These are phyloP conservation scores for Beauveria pseudobassiana DNA, from an alignment of 2,329 filamentous ascomycete genomes.

Conservation along the genomic window DNA sequence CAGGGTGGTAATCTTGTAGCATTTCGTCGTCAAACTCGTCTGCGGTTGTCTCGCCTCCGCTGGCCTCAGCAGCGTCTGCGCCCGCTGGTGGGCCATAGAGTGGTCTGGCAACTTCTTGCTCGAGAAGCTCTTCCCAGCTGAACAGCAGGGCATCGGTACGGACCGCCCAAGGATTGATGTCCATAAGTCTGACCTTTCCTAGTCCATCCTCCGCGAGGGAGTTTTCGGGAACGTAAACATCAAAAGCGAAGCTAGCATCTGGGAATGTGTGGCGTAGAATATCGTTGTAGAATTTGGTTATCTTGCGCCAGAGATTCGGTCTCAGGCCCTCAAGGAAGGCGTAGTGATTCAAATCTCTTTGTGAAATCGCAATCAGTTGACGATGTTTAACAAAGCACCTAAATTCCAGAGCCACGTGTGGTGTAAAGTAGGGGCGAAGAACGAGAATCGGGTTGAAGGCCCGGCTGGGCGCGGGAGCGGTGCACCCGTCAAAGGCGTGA, in stretches of 20 bases:
- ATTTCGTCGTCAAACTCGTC: conserved; percentile 32
- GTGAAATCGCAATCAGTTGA: conserved; percentile 72
- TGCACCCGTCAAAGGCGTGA: conserved; percentile 76
- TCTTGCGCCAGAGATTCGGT: conserved; percentile 57
- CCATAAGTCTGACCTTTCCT: conserved; percentile 74
- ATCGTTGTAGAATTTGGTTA: conserved; percentile 69
- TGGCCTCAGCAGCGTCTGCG: conserved; percentile 24
- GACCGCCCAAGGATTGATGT: conserved; percentile 91
- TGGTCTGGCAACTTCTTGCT: conserved; percentile 54
- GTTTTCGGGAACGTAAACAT: conserved; percentile 79
- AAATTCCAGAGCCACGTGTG: conserved; percentile 90
- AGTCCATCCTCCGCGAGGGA: conserved; percentile 50
- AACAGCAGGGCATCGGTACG: conserved; percentile 86
- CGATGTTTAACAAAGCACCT: conserved; percentile 87
- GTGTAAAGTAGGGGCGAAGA: conserved; percentile 77
- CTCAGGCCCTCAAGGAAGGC: conserved; percentile 65
- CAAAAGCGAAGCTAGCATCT: conserved; percentile 78
- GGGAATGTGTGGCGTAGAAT: conserved; percentile 71
- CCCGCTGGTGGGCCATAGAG: conserved; percentile 39
- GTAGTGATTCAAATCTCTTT: conserved; percentile 87
- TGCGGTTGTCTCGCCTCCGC: conserved; percentile 29
- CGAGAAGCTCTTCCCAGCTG: conserved; percentile 80
- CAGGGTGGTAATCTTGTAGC: conserved; percentile 43
- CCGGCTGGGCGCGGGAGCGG: conserved; percentile 29
- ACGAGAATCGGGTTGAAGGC: conserved; percentile 71